phyloP scores from a whole-genome alignment of 257 asterid species.

The Perilla frutescens region DNA sequence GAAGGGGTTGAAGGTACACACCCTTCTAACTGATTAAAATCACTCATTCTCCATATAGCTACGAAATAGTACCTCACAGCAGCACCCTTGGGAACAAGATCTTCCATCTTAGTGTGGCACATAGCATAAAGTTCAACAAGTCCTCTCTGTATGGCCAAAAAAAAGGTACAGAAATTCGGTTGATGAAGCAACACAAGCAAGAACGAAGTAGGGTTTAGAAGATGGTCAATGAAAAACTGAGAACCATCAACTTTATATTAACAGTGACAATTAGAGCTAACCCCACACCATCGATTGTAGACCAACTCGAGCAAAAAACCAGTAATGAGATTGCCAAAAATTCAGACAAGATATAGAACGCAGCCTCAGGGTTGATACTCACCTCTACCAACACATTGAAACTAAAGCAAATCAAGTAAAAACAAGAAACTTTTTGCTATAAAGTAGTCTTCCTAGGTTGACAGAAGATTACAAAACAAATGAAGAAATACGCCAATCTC shows the following conservation, averaged over 20 bases:
- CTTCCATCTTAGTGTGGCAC: slow-evolving; percentile 91
- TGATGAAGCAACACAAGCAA: slow-evolving; percentile 21
- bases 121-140: slow-evolving; percentile 78
- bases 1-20: slow-evolving; percentile 12
- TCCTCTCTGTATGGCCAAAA: slow-evolving; percentile 61
- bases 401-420: slow-evolving; percentile 9
- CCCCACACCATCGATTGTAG: background rate
- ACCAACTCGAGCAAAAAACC: slow-evolving; percentile 16
- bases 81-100: slow-evolving; percentile 65
- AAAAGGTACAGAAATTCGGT: slow-evolving; percentile 4
- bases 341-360: background rate
- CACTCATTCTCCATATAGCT: background rate
- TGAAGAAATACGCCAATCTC: background rate
- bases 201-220: slow-evolving; percentile 5
- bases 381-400: background rate
- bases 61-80: slow-evolving; percentile 64
- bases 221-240: background rate
- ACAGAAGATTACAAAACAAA: background rate
- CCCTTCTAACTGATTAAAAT: background rate
- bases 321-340: background rate
- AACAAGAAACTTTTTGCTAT: background rate
- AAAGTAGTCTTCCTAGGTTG: background rate
- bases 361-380: background rate
- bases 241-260: background rate
- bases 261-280: background rate